Evolutionary conservation across 306 rosid genomes (phyloP), one percentile per base, ranked within the genome.

Genomic region (Fagus crenata): DNA sequence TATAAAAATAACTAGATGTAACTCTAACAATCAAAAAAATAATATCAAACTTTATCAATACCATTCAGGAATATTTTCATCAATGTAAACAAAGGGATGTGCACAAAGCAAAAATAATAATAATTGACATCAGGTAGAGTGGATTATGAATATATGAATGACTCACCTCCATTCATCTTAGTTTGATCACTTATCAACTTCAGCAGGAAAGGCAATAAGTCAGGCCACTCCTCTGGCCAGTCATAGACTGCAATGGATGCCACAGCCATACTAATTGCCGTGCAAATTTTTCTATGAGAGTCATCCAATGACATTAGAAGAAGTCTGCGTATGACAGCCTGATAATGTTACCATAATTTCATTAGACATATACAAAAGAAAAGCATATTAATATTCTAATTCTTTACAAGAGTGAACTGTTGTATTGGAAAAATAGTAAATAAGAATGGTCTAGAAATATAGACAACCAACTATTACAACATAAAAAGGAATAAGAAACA

Each of bases 201-300:
- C 75, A 92, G 80, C 73, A 95, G 92, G 81, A 77, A 88, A 1
- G 96, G 96, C 81, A 95, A 83, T 83, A 95, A 87, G 76, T 92
- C 97, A 35, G 98, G 90, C 98, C 98, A 95, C 71, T 77, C 83
- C 81, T 92, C 97, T 14, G 98, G 98, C 97, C 97, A 95, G 81
- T 95, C 98, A 86, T 92, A 81, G 71, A 75, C 81, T 31, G 98
- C 96, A 74, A 95, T 87, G 59, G 98, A 87, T 60, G 98, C 96
- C 82, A 95, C 90, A 76, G 93, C 97, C 98, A 95, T 89, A 81
- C 98, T 90, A 75, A 92, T 75, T 77, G 98, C 97, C 4, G 96
- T 95, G 85, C 98, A 90, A 51, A 95, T 89, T 88, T 94, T 95
- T 81, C 89, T 85, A 77, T 90, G 93, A 77, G 96, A 81, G 68